phyloP scores from a whole-genome alignment of 345 rosid genomes.

The Aethionema arabicum region DNA sequence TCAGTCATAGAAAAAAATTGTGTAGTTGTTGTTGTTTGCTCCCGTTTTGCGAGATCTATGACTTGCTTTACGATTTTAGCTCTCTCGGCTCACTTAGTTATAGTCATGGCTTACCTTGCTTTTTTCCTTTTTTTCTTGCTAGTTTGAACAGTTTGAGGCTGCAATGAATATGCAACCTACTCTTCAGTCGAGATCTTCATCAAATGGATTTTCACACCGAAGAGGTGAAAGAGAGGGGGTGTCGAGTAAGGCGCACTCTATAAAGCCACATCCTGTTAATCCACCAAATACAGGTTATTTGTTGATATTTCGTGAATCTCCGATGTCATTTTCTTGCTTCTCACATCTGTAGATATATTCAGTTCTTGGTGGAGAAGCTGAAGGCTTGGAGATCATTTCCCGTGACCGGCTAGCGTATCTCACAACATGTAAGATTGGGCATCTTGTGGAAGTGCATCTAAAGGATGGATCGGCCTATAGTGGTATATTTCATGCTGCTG shows the following conservation, averaged over 20 bases:
- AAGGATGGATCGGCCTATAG: slow-evolving; percentile 80
- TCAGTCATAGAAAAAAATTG: not conserved
- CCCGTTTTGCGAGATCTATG: slow-evolving; percentile 14
- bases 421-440: slow-evolving; percentile 73
- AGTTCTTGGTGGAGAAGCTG: slow-evolving; percentile 45
- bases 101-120: slow-evolving; percentile 5
- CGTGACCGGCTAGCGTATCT: slow-evolving; percentile 72
- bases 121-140: slow-evolving; percentile 9
- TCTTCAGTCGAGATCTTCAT: slow-evolving; percentile 46
- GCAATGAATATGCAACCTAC: slow-evolving; percentile 57
- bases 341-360: slow-evolving; percentile 40
- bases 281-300: slow-evolving; percentile 48
- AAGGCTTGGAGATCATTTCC: slow-evolving; percentile 48
- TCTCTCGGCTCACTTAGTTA: slow-evolving; percentile 17
- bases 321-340: slow-evolving; percentile 18
- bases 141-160: slow-evolving; percentile 28
- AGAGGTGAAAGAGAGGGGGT: slow-evolving; percentile 64
- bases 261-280: slow-evolving; percentile 51
- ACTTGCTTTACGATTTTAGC: slow-evolving; percentile 16
- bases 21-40: slow-evolving; percentile 1
- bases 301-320: slow-evolving; percentile 16
- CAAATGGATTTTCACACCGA: slow-evolving; percentile 66
- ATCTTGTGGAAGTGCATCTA: slow-evolving; percentile 81
- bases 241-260: slow-evolving; percentile 49
- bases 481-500: slow-evolving; percentile 81